Evolutionary conservation across 805 yeast species (phyloP), one percentile per base, ranked within the genome.

Genomic region (Maudiozyma saulgeensis): DNA sequence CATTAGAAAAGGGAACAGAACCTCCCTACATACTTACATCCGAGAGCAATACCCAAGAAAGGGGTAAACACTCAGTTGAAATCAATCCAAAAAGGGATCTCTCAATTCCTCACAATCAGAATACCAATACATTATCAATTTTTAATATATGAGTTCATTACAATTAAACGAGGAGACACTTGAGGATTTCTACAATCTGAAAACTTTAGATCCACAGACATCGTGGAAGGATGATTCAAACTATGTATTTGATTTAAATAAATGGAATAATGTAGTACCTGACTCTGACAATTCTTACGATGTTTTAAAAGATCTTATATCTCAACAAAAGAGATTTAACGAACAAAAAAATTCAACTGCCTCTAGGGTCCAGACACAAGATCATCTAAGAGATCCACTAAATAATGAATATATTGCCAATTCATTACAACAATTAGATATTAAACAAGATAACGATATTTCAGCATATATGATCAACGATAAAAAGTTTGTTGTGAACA

Each of bases 401-500:
- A 82, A 81, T 4, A 70, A 73, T n/a, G 68, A 66, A 32, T 49
- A 46, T 28, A 60, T 60, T 56, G 12, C 53, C 23, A 71, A 77
- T 3, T 68, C 80, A 8, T 57, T 73, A 43, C 70, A 75, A 41
- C 66, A 67, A 39, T 71, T 70, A 21, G 57, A 71, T 18, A 66
- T 73, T 42, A 32, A 44, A 26, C 68, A 70, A 28, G 70, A 65
- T 48, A 58, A 51, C 8, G 65, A 68, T 25, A 69, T 76, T 47
- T 60, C 76, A 35, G 68, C 76, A 55, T 76, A 72, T 62, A 65
- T 81, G 51, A 73, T 80, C 45, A 78, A 79, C 44, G 77, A 81
- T 16, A 78, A 81, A 48, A 66, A 73, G 26, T 83, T 84, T 65
- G 76, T 80, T 55, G 78, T 84, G 1, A 73, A 76, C 46, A 66